Evolutionary conservation across 140 eudicot genomes (phyloP).

Genomic region (Cichorium intybus): DNA sequence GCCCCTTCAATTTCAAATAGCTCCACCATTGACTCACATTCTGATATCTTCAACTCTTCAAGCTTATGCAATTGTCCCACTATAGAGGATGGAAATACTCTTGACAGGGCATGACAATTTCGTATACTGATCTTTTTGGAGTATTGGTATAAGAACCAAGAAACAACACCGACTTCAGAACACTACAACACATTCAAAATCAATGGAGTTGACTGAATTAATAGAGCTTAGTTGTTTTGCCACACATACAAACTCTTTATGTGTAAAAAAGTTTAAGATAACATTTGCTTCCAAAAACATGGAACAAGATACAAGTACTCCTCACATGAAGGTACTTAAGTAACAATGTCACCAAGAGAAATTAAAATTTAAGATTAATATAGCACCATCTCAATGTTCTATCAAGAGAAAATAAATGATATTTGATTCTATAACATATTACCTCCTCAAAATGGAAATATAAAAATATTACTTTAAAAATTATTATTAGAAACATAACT

Average conservation of each 20-base stretch:
- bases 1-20: constrained; percentile 11
- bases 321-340: neutral
- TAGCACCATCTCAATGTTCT: no score
- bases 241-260: neutral
- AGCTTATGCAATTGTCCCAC: neutral
- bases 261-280: neutral
- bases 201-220: neutral
- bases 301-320: neutral
- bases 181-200: constrained; percentile 1
- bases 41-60: neutral
- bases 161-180: neutral
- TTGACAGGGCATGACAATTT: neutral
- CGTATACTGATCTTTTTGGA: neutral
- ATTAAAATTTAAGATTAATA: no score
- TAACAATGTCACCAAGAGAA: neutral
- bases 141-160: constrained; percentile 9
- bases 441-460: no score
- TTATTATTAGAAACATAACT: no score
- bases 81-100: constrained; percentile 10
- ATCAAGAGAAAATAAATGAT: no score
- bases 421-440: no score
- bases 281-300: neutral
- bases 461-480: no score
- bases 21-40: neutral
- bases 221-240: neutral